Evolutionary conservation across 805 yeast genomes (phyloP).

Genomic region (Candida ascalaphidarum): DNA sequence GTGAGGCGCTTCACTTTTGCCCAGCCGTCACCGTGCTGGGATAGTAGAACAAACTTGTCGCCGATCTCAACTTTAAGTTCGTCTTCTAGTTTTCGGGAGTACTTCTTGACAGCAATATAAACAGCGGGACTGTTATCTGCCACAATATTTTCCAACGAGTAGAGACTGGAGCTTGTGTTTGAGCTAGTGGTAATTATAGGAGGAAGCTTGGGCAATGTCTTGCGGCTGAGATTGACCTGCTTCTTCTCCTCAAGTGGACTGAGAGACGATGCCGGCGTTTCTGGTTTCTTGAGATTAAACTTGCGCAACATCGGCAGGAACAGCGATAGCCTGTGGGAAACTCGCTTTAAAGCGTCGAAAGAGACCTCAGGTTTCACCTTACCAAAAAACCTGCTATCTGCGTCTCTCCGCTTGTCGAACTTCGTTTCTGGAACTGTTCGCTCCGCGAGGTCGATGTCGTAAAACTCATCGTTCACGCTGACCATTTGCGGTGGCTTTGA

Average conservation of each 20-base stretch:
- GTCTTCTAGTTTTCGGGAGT: constrained; percentile 20
- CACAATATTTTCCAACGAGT: background rate
- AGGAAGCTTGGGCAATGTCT: constrained; percentile 13
- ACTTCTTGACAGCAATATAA: constrained; percentile 14
- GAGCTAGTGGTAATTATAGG: constrained; percentile 1
- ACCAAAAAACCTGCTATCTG: too few species aligned
- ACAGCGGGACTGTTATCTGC: constrained; percentile 4
- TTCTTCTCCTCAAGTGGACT: constrained; percentile 1
- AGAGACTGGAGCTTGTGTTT: background rate
- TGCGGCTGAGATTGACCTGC: too few species aligned
- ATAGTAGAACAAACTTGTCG: constrained; percentile 16
- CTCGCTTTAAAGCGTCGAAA: too few species aligned
- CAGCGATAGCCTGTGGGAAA: too few species aligned
- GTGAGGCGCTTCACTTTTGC: too few species aligned
- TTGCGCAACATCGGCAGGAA: constrained; percentile 23
- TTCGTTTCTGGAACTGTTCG: too few species aligned
- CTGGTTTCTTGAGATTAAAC: constrained; percentile 19
- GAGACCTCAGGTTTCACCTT: too few species aligned
- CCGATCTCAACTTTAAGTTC: constrained; percentile 24
- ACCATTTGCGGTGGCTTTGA: too few species aligned
- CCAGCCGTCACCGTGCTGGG: constrained; percentile 30
- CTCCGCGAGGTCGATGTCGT: too few species aligned
- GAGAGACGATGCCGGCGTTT: background rate
- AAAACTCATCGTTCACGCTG: too few species aligned
- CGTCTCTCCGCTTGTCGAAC: too few species aligned